Percentiles rank a stretch among this genome's conserved stretches.
phyloP scores from a whole-genome alignment of 1,284 basidiomycete species.

The Cutaneotrichosporon sp. region DNA sequence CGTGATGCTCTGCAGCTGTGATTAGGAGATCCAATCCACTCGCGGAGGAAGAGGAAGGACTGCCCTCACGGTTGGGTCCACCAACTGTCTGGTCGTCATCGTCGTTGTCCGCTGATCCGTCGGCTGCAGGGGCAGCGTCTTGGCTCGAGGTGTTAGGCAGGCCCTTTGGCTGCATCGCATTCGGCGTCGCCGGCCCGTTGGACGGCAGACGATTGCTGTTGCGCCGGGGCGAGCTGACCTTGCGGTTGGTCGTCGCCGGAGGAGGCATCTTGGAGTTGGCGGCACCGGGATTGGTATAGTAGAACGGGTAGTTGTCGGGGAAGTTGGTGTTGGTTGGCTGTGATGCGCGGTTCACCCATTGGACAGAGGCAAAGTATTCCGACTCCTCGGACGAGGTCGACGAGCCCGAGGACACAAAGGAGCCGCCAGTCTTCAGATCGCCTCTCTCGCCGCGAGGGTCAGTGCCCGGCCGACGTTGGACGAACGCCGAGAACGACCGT shows the following conservation, averaged over 20 bases:
- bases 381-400: slow-evolving; percentile 43
- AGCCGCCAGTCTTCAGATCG: slow-evolving; percentile 12
- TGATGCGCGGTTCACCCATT: slow-evolving; percentile 33
- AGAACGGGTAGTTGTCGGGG: slow-evolving; percentile 7
- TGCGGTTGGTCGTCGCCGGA: slow-evolving; percentile 21
- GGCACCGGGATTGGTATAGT: not conserved
- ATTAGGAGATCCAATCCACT: slow-evolving; percentile 39
- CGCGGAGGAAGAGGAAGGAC: slow-evolving; percentile 38
- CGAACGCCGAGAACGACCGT: slow-evolving; percentile 16
- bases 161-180: not conserved
- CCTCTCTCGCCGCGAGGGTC: slow-evolving; percentile 23
- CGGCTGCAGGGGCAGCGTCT: slow-evolving; percentile 18
- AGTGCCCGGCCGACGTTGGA: slow-evolving; percentile 7
- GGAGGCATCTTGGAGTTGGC: slow-evolving; percentile 30
- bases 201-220: not conserved
- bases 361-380: slow-evolving; percentile 40
- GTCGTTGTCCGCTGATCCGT: slow-evolving; percentile 33
- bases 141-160: not conserved
- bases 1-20: slow-evolving; percentile 28
- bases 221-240: slow-evolving; percentile 16
- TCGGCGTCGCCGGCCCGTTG: slow-evolving; percentile 1
- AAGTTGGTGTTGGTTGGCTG: slow-evolving; percentile 4
- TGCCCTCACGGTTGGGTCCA: slow-evolving; percentile 28
- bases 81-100: slow-evolving; percentile 42
- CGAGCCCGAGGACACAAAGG: slow-evolving; percentile 20